These are phyloP conservation scores for Pholiota molesta DNA, from an alignment of 768 basidiomycete species.

Conservation along the genomic window DNA sequence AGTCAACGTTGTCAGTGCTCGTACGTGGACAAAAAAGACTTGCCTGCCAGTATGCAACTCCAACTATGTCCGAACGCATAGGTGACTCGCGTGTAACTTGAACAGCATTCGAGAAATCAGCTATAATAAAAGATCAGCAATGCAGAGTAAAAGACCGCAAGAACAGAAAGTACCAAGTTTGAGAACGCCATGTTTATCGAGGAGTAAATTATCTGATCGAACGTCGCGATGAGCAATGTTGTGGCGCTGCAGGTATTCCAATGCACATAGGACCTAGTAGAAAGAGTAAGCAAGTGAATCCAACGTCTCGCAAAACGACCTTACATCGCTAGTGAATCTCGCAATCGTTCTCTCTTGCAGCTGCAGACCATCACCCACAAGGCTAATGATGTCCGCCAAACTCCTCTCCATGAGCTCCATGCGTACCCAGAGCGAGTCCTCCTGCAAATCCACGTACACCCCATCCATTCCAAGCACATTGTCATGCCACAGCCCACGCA, in stretches of 20 bases:
- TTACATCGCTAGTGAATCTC: constrained; percentile 76
- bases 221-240: constrained; percentile 83
- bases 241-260: constrained; percentile 66
- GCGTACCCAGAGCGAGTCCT: constrained; percentile 77
- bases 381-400: constrained; percentile 75
- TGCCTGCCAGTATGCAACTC: constrained; percentile 83
- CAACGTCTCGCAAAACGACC: constrained; percentile 29
- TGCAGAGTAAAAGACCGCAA: background rate
- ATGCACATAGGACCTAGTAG: constrained; percentile 60
- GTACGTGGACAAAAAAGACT: background rate
- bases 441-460: constrained; percentile 67
- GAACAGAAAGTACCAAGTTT: constrained; percentile 63
- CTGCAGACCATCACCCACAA: constrained; percentile 63
- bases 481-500: constrained; percentile 59
- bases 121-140: constrained; percentile 35
- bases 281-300: constrained; percentile 10
- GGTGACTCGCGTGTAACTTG: constrained; percentile 55
- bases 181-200: constrained; percentile 69
- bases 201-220: constrained; percentile 79
- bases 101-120: constrained; percentile 82
- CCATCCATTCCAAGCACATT: constrained; percentile 71
- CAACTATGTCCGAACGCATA: constrained; percentile 58
- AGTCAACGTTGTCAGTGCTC: background rate
- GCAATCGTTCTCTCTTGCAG: constrained; percentile 73
- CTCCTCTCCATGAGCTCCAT: constrained; percentile 93